Evolutionary conservation across 192 early-diverging fungal genomes (phyloP), one percentile per base, ranked within the genome.

Genomic region (Gryganskiella cystojenkinii): DNA sequence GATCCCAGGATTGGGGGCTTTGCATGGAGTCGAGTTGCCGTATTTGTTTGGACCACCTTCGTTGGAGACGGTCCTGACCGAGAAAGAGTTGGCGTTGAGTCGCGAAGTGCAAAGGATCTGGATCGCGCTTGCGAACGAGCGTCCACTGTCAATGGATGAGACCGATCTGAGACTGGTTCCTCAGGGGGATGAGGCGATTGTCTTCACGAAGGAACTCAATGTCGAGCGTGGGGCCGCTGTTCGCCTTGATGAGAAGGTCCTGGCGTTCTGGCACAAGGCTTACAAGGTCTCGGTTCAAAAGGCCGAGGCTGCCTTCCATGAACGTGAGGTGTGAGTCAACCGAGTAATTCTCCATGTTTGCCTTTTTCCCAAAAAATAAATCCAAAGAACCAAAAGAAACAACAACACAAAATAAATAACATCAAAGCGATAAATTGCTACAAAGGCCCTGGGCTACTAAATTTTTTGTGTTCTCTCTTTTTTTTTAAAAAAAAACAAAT

Each of bases 21-120:
- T 67, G 42, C 71, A 74, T 55, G 71, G 50, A 13, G 58, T 47
- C 19, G 71, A 74, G 19, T 19, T 74, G 17, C 34, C 58, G 6
- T 54, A 54, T 22, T 4, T 67, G 4, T 74, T 75, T 57, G 59
- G 30, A 5, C 51, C 71, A 3, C 71, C 64, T 4, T 19, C 35
- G n/a, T 15, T 49, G 10, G 63, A 66, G 3, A 52, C 58, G n/a
- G 24, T 40, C 24, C 10, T 74, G 22, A 50, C 30, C 1, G n/a
- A n/a, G 11, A 0, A 22, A 17, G 71, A 74, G 31, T 9, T 66
- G 19, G 49, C n/a, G n/a, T 43, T 66, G 0, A 50, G 57, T 24
- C 30, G 44, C 31, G 57, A 67, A 24, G 57, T 67, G 53, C 72
- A 67, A 10, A 50, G 57, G 35, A 33, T 67, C 20, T 67, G 72